These are phyloP conservation scores for Aurinia saxatilis DNA, from an alignment of 345 rosid genomes.

Conservation along the genomic window DNA sequence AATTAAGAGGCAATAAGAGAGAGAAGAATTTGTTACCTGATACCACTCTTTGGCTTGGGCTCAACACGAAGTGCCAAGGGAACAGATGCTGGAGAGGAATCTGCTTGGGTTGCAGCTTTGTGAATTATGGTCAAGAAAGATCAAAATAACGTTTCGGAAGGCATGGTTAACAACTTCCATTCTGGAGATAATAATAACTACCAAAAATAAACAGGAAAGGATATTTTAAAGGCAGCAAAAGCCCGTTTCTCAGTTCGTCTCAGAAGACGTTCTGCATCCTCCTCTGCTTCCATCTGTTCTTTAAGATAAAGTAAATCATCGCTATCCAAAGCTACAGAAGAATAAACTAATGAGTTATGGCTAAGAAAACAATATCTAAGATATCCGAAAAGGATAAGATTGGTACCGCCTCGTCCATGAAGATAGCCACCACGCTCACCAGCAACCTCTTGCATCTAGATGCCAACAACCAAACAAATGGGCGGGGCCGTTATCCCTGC, in stretches of 20 bases:
- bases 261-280: constrained; percentile 94
- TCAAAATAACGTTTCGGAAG: background rate
- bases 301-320: constrained; percentile 95
- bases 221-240: constrained; percentile 97
- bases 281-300: constrained; percentile 99
- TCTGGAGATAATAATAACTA: background rate
- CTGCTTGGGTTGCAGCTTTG: constrained; percentile 93
- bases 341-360: background rate
- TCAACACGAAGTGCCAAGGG: constrained; percentile 89
- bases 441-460: constrained; percentile 99
- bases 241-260: constrained; percentile 96
- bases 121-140: constrained; percentile 47
- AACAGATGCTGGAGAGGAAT: constrained; percentile 75
- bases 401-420: constrained; percentile 94
- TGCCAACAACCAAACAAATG: constrained; percentile 48
- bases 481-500: constrained; percentile 87
- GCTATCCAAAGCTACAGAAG: constrained; percentile 91
- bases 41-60: constrained; percentile 93
- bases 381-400: background rate
- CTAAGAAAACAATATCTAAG: background rate
- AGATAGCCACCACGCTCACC: constrained; percentile 99
- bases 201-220: constrained; percentile 35
- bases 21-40: constrained; percentile 40
- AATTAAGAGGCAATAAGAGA: background rate
- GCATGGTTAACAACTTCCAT: background rate